These are phyloP conservation scores for Phlebiopsis gigantea DNA, from an alignment of 768 basidiomycete genomes.

Conservation along the genomic window DNA sequence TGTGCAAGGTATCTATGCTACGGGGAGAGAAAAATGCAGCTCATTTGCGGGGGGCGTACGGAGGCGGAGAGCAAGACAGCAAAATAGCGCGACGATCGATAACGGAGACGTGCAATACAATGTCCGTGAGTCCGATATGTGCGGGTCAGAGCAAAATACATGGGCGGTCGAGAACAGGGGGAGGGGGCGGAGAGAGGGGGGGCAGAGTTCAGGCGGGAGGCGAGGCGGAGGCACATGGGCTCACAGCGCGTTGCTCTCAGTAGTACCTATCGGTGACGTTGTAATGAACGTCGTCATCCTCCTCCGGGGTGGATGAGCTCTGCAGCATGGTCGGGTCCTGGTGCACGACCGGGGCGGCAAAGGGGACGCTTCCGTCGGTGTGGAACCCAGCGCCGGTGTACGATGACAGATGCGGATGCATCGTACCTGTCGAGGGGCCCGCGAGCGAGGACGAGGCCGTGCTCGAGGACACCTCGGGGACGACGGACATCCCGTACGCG, in stretches of 20 bases:
- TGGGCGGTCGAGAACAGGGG: not conserved
- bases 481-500: not conserved
- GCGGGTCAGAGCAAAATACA: not conserved
- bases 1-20: not conserved
- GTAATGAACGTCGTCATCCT: not conserved
- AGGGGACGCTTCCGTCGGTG: not conserved
- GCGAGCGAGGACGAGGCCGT: not conserved
- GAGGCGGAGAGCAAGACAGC: not conserved
- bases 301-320: not conserved
- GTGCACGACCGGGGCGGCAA: not conserved
- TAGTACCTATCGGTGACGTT: constrained; percentile 3
- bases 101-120: not conserved
- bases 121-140: not conserved
- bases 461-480: not conserved
- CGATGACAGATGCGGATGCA: not conserved
- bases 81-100: not conserved
- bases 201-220: not conserved
- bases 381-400: not conserved
- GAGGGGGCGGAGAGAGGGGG: not conserved
- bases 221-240: not conserved
- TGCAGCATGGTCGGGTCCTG: not conserved
- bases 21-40: not conserved
- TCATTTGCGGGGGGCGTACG: too few species aligned
- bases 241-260: not conserved
- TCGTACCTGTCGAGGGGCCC: not conserved